Evolutionary conservation across 2,329 filamentous ascomycete genomes (phyloP), one percentile per base, ranked within the genome.

Genomic region (Ascochyta lentis): DNA sequence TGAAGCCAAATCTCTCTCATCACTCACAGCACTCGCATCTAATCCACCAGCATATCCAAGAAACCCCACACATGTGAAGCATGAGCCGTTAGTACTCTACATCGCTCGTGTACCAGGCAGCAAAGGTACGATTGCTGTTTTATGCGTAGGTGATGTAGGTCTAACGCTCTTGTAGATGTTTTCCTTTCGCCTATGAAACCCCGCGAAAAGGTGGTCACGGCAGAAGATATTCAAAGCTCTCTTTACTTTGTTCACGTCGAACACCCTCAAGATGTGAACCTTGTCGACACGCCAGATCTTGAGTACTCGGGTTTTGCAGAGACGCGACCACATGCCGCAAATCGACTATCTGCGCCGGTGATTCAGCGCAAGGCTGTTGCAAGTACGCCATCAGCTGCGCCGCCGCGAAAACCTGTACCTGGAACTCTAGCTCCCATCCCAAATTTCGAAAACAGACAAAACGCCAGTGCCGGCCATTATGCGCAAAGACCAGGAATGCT

Each of bases 101-200:
- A 96, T 99, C 63, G 92, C 94, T 33, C 83, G 94, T 63, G 94
- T 99, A 0, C 95, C 95, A 1, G 94, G 94, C 22, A 96, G 90
- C 60, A 86, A 88, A 87, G 91, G 92, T 93, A 80, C 63, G 79
- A 73, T 58, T 63, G 59, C 51, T 49, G 15, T 43, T 12, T 6
- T 16, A n/a, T 35, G 3, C 23, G 9, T 40, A 29, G 3, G 27
- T 31, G 16, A 22, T 39, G 19, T 37, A 19, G 12, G 23, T 47
- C 66, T 73, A 65, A 72, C 57, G 29, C 24, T 42, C 8, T 42
- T 38, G 12, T 43, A 95, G 94, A 97, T 82, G 84, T 97, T 54
- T 96, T 97, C 66, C 86, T 99, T 41, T 96, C 94, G 1, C 91
- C 95, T 0, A 84, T 95, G 60, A 96, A 96, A 72, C 95, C 95